Base-by-base conservation (phyloP, 495 filamentous ascomycete species). In the Trichocladium antarcticum region DNA sequence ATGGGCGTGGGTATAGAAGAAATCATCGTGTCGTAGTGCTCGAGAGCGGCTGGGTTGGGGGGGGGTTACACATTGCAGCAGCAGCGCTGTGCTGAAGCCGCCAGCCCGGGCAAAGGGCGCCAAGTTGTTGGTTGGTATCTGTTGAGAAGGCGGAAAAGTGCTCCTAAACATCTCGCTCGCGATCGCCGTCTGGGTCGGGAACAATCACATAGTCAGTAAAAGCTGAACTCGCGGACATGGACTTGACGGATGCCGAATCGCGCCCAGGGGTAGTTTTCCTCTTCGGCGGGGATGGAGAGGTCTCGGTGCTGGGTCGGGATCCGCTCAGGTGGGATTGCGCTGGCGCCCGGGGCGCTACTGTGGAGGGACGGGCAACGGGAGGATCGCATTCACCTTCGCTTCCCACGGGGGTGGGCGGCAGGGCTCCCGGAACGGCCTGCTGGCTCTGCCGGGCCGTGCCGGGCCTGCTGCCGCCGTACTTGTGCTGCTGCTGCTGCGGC, bases 381-480 rank as follows among this genome's bases (percentile, higher is more conserved):
- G 65, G 63, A 46, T 67, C 58, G 61, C 58, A 73, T 75, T 76
- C 73, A 77, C 75, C 75, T 76, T 78, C 75, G 66, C 73, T 76
- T 57, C 72, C 72, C 53, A 69, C 69, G 24, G 75, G 75, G 15
- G 74, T 77, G 37, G 75, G 74, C 42, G 74, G 75, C 60, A 78
- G 67, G 45, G 64, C 67, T 40, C 74, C 74, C 50, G 68, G 68
- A 49, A 66, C 64, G 53, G 68, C 63, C 59, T 71, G 66, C 54
- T 68, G 64, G 58, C 57, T 55, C 57, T 63, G 65, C 50, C 63
- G 61, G 1, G 69, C 64, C 21, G 65, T 70, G 46, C 66, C 68
- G 49, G 71, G 70, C 46, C 67, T 61, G 58, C 62, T 62, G 51
- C 55, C 49, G 51, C 43, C 27, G 37, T 59, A 42, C 42, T 68